Base-by-base conservation (phyloP, 2,329 filamentous ascomycete species). In the Penicillium sp. region DNA sequence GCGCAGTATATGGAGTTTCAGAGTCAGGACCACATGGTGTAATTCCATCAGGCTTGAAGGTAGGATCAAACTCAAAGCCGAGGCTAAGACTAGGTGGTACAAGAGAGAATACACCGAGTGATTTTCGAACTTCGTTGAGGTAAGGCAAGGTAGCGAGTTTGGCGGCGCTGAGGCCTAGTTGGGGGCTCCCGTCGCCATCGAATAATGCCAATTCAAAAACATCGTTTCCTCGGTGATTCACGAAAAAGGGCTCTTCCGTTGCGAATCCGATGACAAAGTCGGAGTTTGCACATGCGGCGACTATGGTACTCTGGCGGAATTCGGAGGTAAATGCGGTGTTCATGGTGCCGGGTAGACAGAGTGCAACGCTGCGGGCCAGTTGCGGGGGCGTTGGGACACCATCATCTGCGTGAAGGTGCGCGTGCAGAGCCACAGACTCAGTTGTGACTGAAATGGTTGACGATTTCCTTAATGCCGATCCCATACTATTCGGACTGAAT, bases 381-480 rank as follows among this genome's bases (percentile, higher is more conserved):
- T 74, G 63, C 25, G 75, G 75, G 16, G 73, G 67, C 16, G 69
- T 60, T 21, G 71, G 66, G 15, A 73, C 55, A 29, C 68, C 65
- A 36, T 71, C 55, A 23, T 65, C 52, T 53, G 64, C 53, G 45
- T 65, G 57, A 33, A 63, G 23, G 49, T 60, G 57, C 39, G 72
- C 71, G 29, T 73, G 70, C 53, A 74, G 68, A 27, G 69, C 70
- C 55, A 75, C 72, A 5, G 74, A 75, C 39, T 72, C 73, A 9
- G 53, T 55, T 4, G 74, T 77, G 46, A 77, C 70, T 9, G 75
- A 77, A 46, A 77, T 77, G 15, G 74, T 75, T 16, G 74, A 77
- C 19, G 64, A 68, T 64, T 76, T 76, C 46, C 74, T 67, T 34
- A 66, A 64, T 11, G 66, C 58, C 50, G 58, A 60, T n/a, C 63